Base-by-base conservation (phyloP, 2,329 filamentous ascomycete genomes). In the Trichoderma oligosporum region DNA sequence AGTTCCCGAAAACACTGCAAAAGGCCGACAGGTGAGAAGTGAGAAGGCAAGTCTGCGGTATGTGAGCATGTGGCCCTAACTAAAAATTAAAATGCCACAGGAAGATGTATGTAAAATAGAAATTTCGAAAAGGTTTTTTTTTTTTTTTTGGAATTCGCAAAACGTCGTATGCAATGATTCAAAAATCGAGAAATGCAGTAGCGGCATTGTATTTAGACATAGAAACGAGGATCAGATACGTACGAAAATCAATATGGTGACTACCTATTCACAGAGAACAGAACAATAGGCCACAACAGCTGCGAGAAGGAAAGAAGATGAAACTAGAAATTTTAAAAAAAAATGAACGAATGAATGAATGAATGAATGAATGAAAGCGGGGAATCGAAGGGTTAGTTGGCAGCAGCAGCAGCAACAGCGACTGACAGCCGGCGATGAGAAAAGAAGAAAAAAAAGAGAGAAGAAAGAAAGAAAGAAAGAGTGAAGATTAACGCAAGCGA, bases 401-500 rank as follows among this genome's bases (percentile, higher is more conserved):
- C 27, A 31, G 27, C 27, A 31, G 27, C 11, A 31, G 39, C 51
- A 54, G 22, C 51, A 45, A 38, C 51, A 36, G 51, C 51, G 31
- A 22, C 31, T 45, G 18, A 20, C 51, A 54, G 51, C 51, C 45
- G 51, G 41, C 18, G 51, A 54, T 54, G 51, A 20, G 35, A 7
- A 11, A 27, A 33, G 18, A 16, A 16, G n/a, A n/a, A 29, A 35
- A 46, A 35, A 44, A 52, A 44, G 42, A 56, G 41, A 38, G 42
- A 38, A 27, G 41, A 38, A 31, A 38, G 18, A 38, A 20, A 38
- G 48, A 39, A 39, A 29, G 35, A 53, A 42, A 29, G 35, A 27
- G 55, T 44, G 24, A 58, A 57, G 45, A 29, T 54, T 54, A 45
- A 45, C 39, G 39, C 51, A 54, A 54, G 51, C 51, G 51, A 54